Conservation (phyloP, 1,284 basidiomycete genomes). For the Rugosomyces carneus region DNA sequence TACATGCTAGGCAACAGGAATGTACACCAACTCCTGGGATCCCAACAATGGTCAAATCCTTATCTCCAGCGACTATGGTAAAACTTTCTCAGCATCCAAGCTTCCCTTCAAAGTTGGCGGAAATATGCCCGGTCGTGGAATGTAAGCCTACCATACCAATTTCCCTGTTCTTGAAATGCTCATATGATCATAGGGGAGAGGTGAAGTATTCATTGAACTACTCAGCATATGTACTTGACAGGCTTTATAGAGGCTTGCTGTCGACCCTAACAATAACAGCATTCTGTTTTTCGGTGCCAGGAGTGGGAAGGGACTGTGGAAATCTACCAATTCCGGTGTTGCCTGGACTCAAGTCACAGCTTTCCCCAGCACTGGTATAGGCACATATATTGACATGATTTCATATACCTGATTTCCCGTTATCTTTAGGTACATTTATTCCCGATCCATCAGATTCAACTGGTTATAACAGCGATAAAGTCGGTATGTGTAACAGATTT, state of each 20-base stretch:
- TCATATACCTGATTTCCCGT: background rate
- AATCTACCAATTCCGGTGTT: conserved; percentile 50
- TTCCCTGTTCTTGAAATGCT: background rate
- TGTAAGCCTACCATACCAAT: conserved; percentile 21
- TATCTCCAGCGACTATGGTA: conserved; percentile 53
- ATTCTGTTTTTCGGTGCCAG: conserved; percentile 59
- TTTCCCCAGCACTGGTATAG: conserved; percentile 50
- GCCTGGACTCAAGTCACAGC: conserved; percentile 53
- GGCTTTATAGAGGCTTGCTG: conserved; percentile 44
- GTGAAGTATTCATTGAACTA: conserved; percentile 14
- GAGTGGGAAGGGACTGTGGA: conserved; percentile 59
- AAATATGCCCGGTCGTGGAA: conserved; percentile 65
- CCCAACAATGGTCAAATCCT: conserved; percentile 61
- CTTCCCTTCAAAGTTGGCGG: conserved; percentile 63
- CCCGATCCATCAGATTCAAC: conserved; percentile 48
- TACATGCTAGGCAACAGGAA: conserved; percentile 44
- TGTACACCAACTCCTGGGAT: conserved; percentile 65
- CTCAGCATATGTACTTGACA: background rate
- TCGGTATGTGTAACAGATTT: conserved; percentile 35
- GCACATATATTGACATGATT: background rate
- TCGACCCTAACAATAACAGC: conserved; percentile 58
- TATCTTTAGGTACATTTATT: conserved; percentile 42
- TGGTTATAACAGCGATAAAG: conserved; percentile 51
- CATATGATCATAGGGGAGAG: conserved; percentile 28
- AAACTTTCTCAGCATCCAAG: conserved; percentile 42